Evolutionary conservation across 1,139 yeast genomes (phyloP), one percentile per base, ranked within the genome.

Genomic region (Geotrichum australiense): DNA sequence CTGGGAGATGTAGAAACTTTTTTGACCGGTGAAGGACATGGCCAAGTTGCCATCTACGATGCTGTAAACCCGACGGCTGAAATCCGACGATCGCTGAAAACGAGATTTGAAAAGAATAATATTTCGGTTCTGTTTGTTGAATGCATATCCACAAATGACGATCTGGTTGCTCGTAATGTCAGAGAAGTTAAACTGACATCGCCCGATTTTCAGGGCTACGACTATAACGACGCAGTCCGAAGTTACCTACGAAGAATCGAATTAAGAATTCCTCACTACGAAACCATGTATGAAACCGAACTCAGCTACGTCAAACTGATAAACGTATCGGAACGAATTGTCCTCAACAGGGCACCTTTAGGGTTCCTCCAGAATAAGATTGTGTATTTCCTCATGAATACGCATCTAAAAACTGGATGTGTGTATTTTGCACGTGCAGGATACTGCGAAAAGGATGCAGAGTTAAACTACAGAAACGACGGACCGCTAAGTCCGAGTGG

Each of bases 31-130:
- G 85, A 80, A 49, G 74, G 72, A 56, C 63, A 64, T 10, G 96
- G 96, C 10, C 98, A 91, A 64, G 85, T 93, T 21, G 98, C 95
- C 12, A 84, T 93, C 28, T 91, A 86, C 60, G 99, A 91, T 62
- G 98, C 97, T 0, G 85, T 91, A 45, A 91, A 93, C 62, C 94
- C 94, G 1, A 66, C 81, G 36, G 77, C 81, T 14, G 71, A 72
- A 43, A 82, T 80, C 52, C 71, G 98, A 52, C 56, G 71, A 14
- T 73, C 71, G 23, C 64, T 91, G 42, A 73, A 73, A 37, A 68
- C 69, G 31, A 65, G 64, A 45, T 78, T 89, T 54, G 64, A 68
- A 10, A 24, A 40, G 20, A 19, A 25, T 19, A 27, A 36, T 7
- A 79, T 89, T 46, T 89, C 82, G 58, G 81, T 83, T 18, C 63